Evolutionary conservation across 1,284 basidiomycete species (phyloP), one percentile per base, ranked within the genome.

Genomic region (Apiotrichum montevideense): DNA sequence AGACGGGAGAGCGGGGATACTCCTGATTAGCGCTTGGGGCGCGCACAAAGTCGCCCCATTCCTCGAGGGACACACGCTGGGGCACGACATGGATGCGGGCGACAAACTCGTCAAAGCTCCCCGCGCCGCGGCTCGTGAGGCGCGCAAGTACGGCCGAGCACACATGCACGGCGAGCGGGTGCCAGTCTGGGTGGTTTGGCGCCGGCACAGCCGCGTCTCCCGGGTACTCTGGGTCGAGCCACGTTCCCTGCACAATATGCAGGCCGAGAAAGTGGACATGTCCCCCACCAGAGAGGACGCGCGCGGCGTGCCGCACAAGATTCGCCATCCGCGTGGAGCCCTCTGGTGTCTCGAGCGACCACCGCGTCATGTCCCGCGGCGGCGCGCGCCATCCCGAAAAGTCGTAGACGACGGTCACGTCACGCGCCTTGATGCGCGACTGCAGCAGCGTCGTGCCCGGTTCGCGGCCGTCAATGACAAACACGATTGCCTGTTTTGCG

Each of bases 121-220:
- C 35, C 14, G 34, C 35, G 7, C 35, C 47, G 10, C 21, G 3
- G 7, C n/a, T 4, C n/a, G 47, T 49, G 15, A 49, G 47, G 3
- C 15, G 35, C 6, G 37, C 47, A 6, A 49, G 35, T 15, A 49
- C 39, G 15, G 47, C 47, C 8, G 35, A 39, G 15, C 35, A 49
- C n/a, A 49, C 47, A 29, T 49, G 47, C 3, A 49, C 47, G 4
- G 47, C 47, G 10, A 49, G 47, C 6, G 47, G 47, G 37, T 49
- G 35, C 47, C 47, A 49, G 35, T 40, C 35, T n/a, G 47, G 47
- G 35, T 49, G 47, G 47, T 49, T 49, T 10, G 47, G 47, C 6
- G 47, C 47, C 2, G 47, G 47, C 35, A 49, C 35, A 37, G 15
- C 15, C 8, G 37, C 15, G 47, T 49, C 47, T n/a, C 47, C 47